These are phyloP conservation scores for Xylaria sp. DNA, from an alignment of 2,329 filamentous ascomycete species.

Conservation along the genomic window DNA sequence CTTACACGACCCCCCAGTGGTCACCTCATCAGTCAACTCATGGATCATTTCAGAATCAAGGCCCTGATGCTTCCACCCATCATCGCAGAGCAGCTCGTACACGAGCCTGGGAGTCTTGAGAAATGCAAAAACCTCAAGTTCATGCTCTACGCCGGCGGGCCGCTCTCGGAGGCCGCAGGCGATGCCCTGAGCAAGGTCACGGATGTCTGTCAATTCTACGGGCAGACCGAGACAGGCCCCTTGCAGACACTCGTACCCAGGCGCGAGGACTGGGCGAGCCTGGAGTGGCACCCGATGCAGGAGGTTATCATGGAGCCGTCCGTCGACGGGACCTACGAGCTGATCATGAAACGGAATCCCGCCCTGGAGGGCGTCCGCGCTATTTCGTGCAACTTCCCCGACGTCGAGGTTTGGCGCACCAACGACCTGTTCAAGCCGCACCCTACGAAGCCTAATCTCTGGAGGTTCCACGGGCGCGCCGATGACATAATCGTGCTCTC, in stretches of 20 bases:
- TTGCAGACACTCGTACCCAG: slow-evolving; percentile 21
- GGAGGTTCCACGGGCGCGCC: slow-evolving; percentile 10
- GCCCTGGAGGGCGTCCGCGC: slow-evolving; percentile 14
- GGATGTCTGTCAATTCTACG: slow-evolving; percentile 28
- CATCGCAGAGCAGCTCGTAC: slow-evolving; percentile 20
- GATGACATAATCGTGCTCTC: slow-evolving; percentile 17
- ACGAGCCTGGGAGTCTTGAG: slow-evolving; percentile 17
- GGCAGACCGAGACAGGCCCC: slow-evolving; percentile 24
- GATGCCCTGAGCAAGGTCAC: slow-evolving; percentile 24
- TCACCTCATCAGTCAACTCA: slow-evolving; percentile 14
- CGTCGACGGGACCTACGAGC: slow-evolving; percentile 21
- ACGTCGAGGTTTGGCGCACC: slow-evolving; percentile 25
- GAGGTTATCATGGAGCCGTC: slow-evolving; percentile 23
- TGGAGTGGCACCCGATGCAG: slow-evolving; percentile 28
- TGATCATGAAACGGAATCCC: slow-evolving; percentile 21
- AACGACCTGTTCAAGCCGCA: slow-evolving; percentile 51
- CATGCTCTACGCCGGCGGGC: slow-evolving; percentile 26
- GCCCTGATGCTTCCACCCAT: slow-evolving; percentile 23
- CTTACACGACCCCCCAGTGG: slow-evolving; percentile 17
- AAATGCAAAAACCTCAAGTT: slow-evolving; percentile 23
- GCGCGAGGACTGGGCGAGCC: slow-evolving; percentile 24
- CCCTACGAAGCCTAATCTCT: slow-evolving; percentile 6
- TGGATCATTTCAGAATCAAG: slow-evolving; percentile 20
- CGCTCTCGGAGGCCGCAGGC: slow-evolving; percentile 22
- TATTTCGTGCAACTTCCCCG: slow-evolving; percentile 20